Percentiles rank a stretch among this genome's conserved stretches.
Conservation (phyloP, 768 basidiomycete species). For the Lactifluus rugatus region DNA sequence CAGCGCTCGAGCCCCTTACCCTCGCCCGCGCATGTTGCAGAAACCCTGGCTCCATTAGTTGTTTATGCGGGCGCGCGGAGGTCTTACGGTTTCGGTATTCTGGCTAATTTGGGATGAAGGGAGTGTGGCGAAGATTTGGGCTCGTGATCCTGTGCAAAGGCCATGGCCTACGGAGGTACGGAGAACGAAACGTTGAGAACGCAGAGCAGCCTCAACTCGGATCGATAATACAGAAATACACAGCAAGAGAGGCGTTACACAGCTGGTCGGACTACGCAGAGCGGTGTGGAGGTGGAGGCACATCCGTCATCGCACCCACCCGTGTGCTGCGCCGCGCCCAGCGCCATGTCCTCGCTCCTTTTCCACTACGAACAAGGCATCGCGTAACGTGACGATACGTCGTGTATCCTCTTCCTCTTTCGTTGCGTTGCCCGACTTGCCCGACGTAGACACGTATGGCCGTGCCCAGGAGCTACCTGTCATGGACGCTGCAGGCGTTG, state of each 20-base stretch:
- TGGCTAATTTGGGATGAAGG: not conserved
- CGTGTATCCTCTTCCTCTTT: conserved; percentile 43
- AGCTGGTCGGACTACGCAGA: not conserved
- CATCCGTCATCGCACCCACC: conserved; percentile 34
- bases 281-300: not conserved
- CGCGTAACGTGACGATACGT: conserved; percentile 56
- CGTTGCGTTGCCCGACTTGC: conserved; percentile 31
- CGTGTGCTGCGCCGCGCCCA: conserved; percentile 63
- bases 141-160: not conserved
- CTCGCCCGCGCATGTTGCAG: not conserved
- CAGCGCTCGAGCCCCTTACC: not conserved
- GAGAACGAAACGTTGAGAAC: not conserved
- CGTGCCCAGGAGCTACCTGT: conserved; percentile 43
- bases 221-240: conserved; percentile 4
- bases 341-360: conserved; percentile 78
- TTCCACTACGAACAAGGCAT: conserved; percentile 81
- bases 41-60: not conserved
- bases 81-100: not conserved
- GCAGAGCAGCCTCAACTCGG: not conserved
- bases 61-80: not conserved
- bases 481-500: conserved; percentile 19
- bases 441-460: conserved; percentile 49
- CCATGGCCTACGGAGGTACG: not conserved
- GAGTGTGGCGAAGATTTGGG: too few species aligned
- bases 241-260: not conserved